phyloP scores from a whole-genome alignment of 1,139 yeast species.

The Meyerozyma elateridarum region DNA sequence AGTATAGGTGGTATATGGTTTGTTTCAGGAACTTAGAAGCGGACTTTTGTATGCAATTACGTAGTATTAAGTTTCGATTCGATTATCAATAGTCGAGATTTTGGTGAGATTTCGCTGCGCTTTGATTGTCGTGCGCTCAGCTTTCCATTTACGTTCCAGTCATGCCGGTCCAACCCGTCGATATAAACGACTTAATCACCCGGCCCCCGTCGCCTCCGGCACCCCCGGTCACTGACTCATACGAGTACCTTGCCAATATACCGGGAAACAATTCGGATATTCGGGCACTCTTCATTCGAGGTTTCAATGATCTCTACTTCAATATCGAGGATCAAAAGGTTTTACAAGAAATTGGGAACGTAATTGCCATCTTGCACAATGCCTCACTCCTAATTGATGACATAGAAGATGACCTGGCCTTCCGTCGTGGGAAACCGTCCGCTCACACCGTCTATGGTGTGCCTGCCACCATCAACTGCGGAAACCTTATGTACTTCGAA shows the following conservation, averaged over 20 bases:
- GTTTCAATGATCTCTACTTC: slow-evolving; percentile 30
- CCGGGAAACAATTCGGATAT: slow-evolving; percentile 33
- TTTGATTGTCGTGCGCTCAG: too few relatives aligned
- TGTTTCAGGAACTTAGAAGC: too few relatives aligned
- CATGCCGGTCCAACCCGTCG: too few relatives aligned
- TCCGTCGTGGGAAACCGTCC: slow-evolving; percentile 71
- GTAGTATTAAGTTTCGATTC: slow-evolving; percentile 7
- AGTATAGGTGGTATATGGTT: slow-evolving; percentile 5
- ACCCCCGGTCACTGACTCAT: slow-evolving; percentile 21
- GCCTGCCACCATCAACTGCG: slow-evolving; percentile 77
- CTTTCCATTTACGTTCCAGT: too few relatives aligned
- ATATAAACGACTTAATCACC: slow-evolving; percentile 11
- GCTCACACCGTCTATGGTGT: slow-evolving; percentile 75
- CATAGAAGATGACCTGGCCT: slow-evolving; percentile 70
- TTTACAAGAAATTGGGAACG: slow-evolving; percentile 13
- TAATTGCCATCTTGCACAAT: slow-evolving; percentile 57
- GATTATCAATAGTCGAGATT: slow-evolving; percentile 9
- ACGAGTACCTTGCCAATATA: slow-evolving; percentile 23
- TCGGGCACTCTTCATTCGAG: slow-evolving; percentile 24
- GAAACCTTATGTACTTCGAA: slow-evolving; percentile 75
- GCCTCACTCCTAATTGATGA: slow-evolving; percentile 72
- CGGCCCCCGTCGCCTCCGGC: slow-evolving; percentile 7
- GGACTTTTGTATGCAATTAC: too few relatives aligned
- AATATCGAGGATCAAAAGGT: slow-evolving; percentile 16
- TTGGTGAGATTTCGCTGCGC: too few relatives aligned